Evolutionary conservation across 2,329 filamentous ascomycete species (phyloP), one percentile per base, ranked within the genome.

Genomic region (Uncinocarpus reesii): DNA sequence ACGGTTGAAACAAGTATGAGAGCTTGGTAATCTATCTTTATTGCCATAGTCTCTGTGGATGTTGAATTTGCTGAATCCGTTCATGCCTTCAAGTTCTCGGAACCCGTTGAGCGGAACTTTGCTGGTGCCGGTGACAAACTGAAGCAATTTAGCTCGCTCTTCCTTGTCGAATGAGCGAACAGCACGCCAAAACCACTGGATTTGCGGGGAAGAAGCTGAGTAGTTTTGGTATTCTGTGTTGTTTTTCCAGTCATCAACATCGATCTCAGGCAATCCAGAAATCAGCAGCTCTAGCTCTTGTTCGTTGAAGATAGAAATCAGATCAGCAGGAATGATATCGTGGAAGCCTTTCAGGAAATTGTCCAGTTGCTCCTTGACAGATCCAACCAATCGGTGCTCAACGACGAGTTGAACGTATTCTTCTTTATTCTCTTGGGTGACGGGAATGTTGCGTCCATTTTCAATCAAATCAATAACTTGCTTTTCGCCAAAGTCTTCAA

Each of bases 161-260:
- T 98, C 93, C 71, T 96, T 96, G 72, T 96, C 93, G 62, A 95
- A 98, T 3, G 89, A 95, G 58, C 92, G 83, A 36, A 98, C 81
- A 21, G 92, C 92, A 60, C 93, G 84, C 92, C 92, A 98, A 79
- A 98, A 98, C 92, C 92, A 98, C 65, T 96, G 89, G 51, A 98
- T 95, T 65, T 98, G 93, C 37, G 87, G 86, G 2, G 92, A 95
- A 0, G 89, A 90, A 26, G 86, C 83, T 3, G 80, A 87, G 71
- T 98, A 98, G 67, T 96, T 96, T 69, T 96, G 90, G 60, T 98
- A 96, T 63, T 98, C 93, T 1, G 90, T 94, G 68, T 95, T 95
- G 69, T 86, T 88, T 78, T 95, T 95, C 92, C 92, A 98, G 69
- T 98, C 92, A 61, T 98, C 92, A 34, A 96, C 80, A 58, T 98